Percentiles rank a stretch among this genome's conserved stretches.
Evolutionary conservation across 345 rosid species (phyloP).

Genomic region (Eucalyptus marginata): DNA sequence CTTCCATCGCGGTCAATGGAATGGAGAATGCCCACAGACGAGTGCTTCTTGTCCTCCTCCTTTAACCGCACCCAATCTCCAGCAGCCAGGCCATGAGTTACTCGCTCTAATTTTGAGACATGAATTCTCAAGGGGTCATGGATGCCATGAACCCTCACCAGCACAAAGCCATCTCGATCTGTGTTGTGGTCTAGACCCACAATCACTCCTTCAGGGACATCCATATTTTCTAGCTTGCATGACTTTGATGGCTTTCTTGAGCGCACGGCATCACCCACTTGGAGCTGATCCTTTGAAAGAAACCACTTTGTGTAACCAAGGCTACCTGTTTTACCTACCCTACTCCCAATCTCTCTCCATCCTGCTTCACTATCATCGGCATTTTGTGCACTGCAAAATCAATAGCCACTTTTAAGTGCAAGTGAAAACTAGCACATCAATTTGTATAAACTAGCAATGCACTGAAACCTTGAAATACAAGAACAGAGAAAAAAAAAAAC

Average conservation of each 20-base stretch:
- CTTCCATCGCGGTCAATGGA: conserved; percentile 54
- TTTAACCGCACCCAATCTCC: conserved; percentile 93
- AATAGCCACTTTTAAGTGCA: background rate
- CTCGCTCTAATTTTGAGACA: conserved; percentile 57
- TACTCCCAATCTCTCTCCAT: conserved; percentile 35
- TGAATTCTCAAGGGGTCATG: conserved; percentile 81
- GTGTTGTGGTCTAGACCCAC: conserved; percentile 57
- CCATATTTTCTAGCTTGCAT: conserved; percentile 55
- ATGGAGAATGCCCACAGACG: conserved; percentile 83
- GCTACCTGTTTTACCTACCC: conserved; percentile 16
- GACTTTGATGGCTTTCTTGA: conserved; percentile 72
- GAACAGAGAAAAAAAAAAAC: background rate
- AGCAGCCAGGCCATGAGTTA: conserved; percentile 59
- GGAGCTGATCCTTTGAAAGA: conserved; percentile 64
- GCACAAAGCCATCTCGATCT: conserved; percentile 49
- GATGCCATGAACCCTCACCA: conserved; percentile 80
- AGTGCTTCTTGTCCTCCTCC: conserved; percentile 56
- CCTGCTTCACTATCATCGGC: conserved; percentile 32
- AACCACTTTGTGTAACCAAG: conserved; percentile 71
- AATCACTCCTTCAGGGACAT: conserved; percentile 71
- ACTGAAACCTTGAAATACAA: background rate
- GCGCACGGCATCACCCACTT: conserved; percentile 69
- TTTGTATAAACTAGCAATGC: background rate
- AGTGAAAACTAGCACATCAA: background rate
- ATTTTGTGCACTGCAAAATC: conserved; percentile 49